Evolutionary conservation across 1,139 yeast species (phyloP), one percentile per base, ranked within the genome.

Genomic region (Yamadazyma taylorii): DNA sequence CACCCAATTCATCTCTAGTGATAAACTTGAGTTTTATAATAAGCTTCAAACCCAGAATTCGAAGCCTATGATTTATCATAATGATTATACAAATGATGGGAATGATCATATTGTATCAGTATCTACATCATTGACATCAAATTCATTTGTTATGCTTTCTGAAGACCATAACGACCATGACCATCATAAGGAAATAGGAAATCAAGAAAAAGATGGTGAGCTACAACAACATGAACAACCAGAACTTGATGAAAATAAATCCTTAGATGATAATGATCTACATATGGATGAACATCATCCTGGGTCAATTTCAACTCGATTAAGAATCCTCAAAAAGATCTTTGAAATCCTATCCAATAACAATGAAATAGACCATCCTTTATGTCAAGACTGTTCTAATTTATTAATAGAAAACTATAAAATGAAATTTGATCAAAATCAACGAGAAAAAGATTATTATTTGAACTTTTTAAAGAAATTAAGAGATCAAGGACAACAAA

Each of bases 311-410:
- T 64, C 59, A 60, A 76, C 12, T 15, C 40, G 64, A 22, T 58
- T 87, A 23, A 80, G 81, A 14, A 75, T 75, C n/a, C 69, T 89
- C 7, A 81, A 79, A 50, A 82, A 81, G 46, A 73, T 86, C 2
- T 70, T 69, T 78, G 47, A 81, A 77, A 19, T 80, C 5, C 53
- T 71, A 11, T 69, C 75, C 12, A 53, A 80, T 8, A 82, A 83
- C 45, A 82, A 84, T 37, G 89, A 83, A 42, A 73, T 90, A n/a
- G 95, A 87, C 45, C 75, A 86, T 52, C 98, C 98, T 0, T 78
- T 94, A 12, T 90, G 97, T 50, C 71, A 73, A 24, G 97, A 90
- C 35, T 92, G 98, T 58, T 86, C 95, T 3, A 78, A 73, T 31
- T 56, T 75, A 21, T 59, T 90, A 22, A 69, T 85, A 4, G 81